These are phyloP conservation scores for Metschnikowia hibisci DNA, from an alignment of 805 yeast genomes.

Conservation along the genomic window DNA sequence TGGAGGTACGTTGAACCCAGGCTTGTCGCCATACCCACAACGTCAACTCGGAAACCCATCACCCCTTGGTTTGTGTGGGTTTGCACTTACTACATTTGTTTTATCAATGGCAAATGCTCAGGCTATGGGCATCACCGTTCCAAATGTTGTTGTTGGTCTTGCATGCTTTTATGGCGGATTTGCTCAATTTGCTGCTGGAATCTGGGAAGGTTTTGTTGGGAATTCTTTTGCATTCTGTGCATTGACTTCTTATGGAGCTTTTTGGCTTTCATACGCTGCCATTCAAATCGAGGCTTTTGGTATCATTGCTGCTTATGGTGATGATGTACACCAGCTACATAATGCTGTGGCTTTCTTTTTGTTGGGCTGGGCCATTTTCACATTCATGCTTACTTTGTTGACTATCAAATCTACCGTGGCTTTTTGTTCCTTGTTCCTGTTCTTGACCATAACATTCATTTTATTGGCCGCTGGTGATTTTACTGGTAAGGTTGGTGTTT, in stretches of 20 bases:
- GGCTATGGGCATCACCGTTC: conserved; percentile 18
- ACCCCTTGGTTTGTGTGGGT: conserved; percentile 20
- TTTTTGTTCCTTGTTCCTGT: conserved; percentile 30
- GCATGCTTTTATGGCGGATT: conserved; percentile 21
- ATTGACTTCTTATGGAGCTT: conserved; percentile 46
- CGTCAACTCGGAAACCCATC: conserved; percentile 46
- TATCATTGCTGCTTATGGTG: conserved; percentile 44
- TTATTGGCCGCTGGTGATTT: conserved; percentile 36
- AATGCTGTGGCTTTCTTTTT: conserved; percentile 37
- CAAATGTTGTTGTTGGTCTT: conserved; percentile 17
- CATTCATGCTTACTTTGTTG: conserved; percentile 32
- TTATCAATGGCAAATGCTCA: conserved; percentile 19
- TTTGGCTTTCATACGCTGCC: conserved; percentile 66
- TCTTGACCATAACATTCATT: conserved; percentile 31
- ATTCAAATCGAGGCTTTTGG: conserved; percentile 58
- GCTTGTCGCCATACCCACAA: conserved; percentile 37
- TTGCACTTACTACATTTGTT: conserved; percentile 20
- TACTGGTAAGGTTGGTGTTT: conserved; percentile 22
- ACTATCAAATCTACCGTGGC: conserved; percentile 39
- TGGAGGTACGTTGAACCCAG: conserved; percentile 36
- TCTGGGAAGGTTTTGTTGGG: conserved; percentile 20
- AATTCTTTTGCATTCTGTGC: conserved; percentile 20
- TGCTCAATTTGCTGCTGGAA: conserved; percentile 19
- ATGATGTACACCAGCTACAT: conserved; percentile 23
- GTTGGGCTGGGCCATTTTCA: conserved; percentile 40